Evolutionary conservation across 805 yeast genomes (phyloP).

Genomic region (Candida dajiaensis): DNA sequence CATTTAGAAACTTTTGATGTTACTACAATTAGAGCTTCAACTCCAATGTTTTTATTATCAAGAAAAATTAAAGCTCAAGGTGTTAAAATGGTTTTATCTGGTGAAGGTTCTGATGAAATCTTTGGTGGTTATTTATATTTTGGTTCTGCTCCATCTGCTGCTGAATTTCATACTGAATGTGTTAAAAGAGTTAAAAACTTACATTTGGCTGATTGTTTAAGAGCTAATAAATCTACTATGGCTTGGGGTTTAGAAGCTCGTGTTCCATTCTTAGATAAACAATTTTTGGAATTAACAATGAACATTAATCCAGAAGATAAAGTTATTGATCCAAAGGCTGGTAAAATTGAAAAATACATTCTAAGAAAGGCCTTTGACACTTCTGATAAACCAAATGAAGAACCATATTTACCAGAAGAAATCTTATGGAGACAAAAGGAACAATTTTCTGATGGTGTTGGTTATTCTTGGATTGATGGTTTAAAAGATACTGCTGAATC

Average conservation of each 20-base stretch:
- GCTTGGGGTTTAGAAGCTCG: slow-evolving; percentile 99
- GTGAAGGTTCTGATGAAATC: slow-evolving; percentile 99
- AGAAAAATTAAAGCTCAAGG: slow-evolving; percentile 99
- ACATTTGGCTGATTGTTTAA: slow-evolving; percentile 93
- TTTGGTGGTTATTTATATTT: slow-evolving; percentile 98
- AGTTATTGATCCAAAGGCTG: slow-evolving; percentile 65
- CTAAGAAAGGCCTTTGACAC: slow-evolving; percentile 98
- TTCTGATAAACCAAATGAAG: slow-evolving; percentile 64
- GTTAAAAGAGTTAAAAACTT: slow-evolving; percentile 95
- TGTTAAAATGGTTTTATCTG: slow-evolving; percentile 97
- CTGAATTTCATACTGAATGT: slow-evolving; percentile 93
- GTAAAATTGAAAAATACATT: slow-evolving; percentile 89
- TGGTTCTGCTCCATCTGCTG: slow-evolving; percentile 91
- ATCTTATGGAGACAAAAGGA: slow-evolving; percentile 99
- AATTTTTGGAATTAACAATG: slow-evolving; percentile 88
- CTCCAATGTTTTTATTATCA: slow-evolving; percentile 95
- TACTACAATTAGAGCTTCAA: slow-evolving; percentile 97
- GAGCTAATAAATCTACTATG: slow-evolving; percentile 99
- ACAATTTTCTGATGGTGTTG: slow-evolving; percentile 99
- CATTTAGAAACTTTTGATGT: slow-evolving; percentile 98
- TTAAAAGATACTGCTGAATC: slow-evolving; percentile 92
- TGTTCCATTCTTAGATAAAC: slow-evolving; percentile 96
- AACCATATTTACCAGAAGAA: slow-evolving; percentile 93
- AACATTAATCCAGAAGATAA: slow-evolving; percentile 92
- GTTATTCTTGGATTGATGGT: slow-evolving; percentile 98